Evolutionary conservation across 768 basidiomycete genomes (phyloP), one percentile per base, ranked within the genome.

Genomic region (Psilocybe cyanescens): DNA sequence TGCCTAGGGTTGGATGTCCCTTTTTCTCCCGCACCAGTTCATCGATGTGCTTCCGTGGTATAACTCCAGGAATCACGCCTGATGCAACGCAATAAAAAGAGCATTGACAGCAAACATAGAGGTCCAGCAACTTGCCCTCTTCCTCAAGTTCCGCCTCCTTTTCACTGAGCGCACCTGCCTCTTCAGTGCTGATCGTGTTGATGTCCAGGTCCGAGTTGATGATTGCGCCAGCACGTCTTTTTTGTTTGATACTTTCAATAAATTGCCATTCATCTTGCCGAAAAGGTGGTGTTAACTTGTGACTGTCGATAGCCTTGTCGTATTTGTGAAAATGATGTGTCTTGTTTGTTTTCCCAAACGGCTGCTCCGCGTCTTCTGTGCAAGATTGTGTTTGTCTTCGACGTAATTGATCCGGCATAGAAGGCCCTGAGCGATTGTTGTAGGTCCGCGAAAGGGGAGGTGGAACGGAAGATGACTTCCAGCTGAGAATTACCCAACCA

Each of bases 21-120:
- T 71, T 74, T 72, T 86, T 92, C 55, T 92, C 89, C 44, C 80
- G 79, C 7, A 80, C 72, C 56, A 91, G 84, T 60, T 86, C 86
- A 33, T 91, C 86, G 65, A 91, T 74, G 58, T 82, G 75, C 64
- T 83, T 83, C 51, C 78, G 74, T 7, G 89, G 85, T 60, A 95
- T 79, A 46, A 94, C 86, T 4, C 90, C 92, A 39, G 91, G 85
- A 50, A 94, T 87, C 55, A 88, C 76, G 14, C 83, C 80, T 24
- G 89, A 91, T 1, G 84, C 87, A 41, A 92, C 79, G 65, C 88
- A 86, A 69, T 89, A 91, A 64, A 89, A 74, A 24, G 87, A 87
- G 72, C 93, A 95, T 69, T 93, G 92, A 68, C 93, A 94, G 71
- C 93, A 95, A 48, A 93, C 78, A 68, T 90, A 94, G 30, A 94